Percentiles rank a stretch among this genome's conserved stretches.
Evolutionary conservation across 2,329 filamentous ascomycete genomes (phyloP).

Genomic region (Beauveria medogensis): DNA sequence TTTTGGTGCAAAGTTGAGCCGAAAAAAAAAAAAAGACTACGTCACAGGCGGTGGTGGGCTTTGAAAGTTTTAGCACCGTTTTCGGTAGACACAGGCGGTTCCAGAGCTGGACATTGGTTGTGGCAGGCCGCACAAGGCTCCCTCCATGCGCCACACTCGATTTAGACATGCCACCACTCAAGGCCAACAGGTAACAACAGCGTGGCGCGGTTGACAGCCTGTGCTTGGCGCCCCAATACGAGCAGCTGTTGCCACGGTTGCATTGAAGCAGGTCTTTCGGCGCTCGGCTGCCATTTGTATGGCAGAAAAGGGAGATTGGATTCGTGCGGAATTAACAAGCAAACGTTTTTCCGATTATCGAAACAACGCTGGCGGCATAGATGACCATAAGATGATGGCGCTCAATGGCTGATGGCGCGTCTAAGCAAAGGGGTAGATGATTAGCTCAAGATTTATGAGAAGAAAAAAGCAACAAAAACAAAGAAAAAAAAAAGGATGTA

Average conservation of each 20-base stretch:
- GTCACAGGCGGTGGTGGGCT: background rate
- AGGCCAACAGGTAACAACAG: too few relatives aligned
- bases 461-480: background rate
- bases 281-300: background rate
- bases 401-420: too few relatives aligned
- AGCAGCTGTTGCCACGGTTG: background rate
- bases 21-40: background rate
- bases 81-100: background rate
- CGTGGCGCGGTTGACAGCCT: too few relatives aligned
- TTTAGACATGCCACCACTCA: background rate
- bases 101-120: background rate
- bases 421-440: too few relatives aligned
- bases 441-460: too few relatives aligned
- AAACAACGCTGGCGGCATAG: too few relatives aligned
- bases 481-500: background rate
- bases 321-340: background rate
- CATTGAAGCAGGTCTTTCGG: background rate
- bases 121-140: background rate
- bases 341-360: too few relatives aligned
- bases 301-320: background rate
- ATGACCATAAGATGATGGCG: too few relatives aligned
- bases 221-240: background rate
- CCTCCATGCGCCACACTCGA: background rate
- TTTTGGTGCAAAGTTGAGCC: background rate
- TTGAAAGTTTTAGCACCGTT: background rate